Evolutionary conservation across 2,329 filamentous ascomycete genomes (phyloP).

Genomic region (Trichothecium roseum): DNA sequence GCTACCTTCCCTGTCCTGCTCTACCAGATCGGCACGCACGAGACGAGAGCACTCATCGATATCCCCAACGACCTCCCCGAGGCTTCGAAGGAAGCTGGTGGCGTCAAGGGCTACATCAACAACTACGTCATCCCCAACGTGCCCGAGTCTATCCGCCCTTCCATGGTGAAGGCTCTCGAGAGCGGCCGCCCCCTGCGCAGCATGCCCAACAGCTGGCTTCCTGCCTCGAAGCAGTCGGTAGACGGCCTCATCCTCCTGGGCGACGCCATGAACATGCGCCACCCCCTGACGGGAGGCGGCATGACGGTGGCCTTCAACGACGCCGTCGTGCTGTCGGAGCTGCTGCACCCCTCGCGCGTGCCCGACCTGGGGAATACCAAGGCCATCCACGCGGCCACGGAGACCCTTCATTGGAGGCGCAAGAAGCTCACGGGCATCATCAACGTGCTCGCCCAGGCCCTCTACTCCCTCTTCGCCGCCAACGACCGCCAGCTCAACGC

Average conservation of each 20-base stretch:
- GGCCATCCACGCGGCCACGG: conserved; percentile 58
- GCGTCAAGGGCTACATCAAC: conserved; percentile 73
- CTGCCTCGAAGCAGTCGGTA: conserved; percentile 50
- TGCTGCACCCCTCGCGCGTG: conserved; percentile 61
- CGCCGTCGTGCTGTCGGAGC: conserved; percentile 62
- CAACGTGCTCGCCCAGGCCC: conserved; percentile 93
- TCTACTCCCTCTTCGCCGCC: conserved; percentile 87
- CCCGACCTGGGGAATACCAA: conserved; percentile 58
- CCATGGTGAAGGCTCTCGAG: conserved; percentile 67
- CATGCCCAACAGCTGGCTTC: conserved; percentile 96
- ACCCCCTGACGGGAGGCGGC: conserved; percentile 89
- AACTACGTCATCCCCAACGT: conserved; percentile 72
- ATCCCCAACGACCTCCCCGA: conserved; percentile 68
- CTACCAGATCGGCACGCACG: conserved; percentile 93
- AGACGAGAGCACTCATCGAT: conserved; percentile 84
- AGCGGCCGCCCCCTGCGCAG: conserved; percentile 64
- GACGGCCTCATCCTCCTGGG: conserved; percentile 71
- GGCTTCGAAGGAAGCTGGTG: conserved; percentile 64
- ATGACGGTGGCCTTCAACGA: conserved; percentile 98
- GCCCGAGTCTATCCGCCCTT: conserved; percentile 59
- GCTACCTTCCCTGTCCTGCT: conserved; percentile 69
- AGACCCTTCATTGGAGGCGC: conserved; percentile 74
- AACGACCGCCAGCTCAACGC: conserved; percentile 66
- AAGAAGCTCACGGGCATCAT: conserved; percentile 79
- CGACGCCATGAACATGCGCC: conserved; percentile 98